These are phyloP conservation scores for Chlamydomonas sphaeroides DNA, from an alignment of 139 green algal genomes.

Conservation along the genomic window DNA sequence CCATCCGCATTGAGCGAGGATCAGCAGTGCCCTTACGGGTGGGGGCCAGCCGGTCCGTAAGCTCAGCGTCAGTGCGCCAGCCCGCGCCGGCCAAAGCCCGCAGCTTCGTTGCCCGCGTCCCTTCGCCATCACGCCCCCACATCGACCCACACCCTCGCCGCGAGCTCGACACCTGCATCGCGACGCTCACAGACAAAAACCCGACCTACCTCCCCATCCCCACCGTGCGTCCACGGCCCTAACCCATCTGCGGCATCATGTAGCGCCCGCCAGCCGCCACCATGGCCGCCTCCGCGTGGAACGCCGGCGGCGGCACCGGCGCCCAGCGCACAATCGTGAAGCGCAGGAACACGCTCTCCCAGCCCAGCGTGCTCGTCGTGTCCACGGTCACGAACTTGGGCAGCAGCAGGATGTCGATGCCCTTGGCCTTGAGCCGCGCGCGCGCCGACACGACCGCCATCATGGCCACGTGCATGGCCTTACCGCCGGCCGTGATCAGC, in stretches of 20 bases:
- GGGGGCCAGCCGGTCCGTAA: too few relatives aligned
- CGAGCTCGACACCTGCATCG: too few relatives aligned
- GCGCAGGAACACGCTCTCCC: slow-evolving; percentile 58
- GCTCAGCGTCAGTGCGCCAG: too few relatives aligned
- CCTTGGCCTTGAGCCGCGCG: slow-evolving; percentile 39
- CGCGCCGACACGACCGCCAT: slow-evolving; percentile 52
- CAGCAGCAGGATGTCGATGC: slow-evolving; percentile 53
- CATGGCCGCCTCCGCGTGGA: slow-evolving; percentile 25
- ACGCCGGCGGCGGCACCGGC: background rate
- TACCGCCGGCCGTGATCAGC: slow-evolving; percentile 58
- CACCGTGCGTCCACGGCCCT: too few relatives aligned
- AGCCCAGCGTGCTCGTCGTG: slow-evolving; percentile 56
- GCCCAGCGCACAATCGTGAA: slow-evolving; percentile 55
- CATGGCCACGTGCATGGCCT: slow-evolving; percentile 62
- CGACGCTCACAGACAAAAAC: too few relatives aligned
- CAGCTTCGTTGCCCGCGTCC: too few relatives aligned
- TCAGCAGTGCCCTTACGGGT: too few relatives aligned
- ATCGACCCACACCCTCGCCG: too few relatives aligned
- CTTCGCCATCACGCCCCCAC: too few relatives aligned
- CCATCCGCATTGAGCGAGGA: too few relatives aligned
- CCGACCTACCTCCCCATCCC: too few relatives aligned
- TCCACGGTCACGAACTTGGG: slow-evolving; percentile 58
- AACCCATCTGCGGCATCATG: slow-evolving; percentile 29
- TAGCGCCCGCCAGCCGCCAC: slow-evolving; percentile 22
- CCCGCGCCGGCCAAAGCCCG: too few relatives aligned